These are phyloP conservation scores for Cystofilobasidium capitatum DNA, from an alignment of 768 basidiomycete genomes.

Conservation along the genomic window DNA sequence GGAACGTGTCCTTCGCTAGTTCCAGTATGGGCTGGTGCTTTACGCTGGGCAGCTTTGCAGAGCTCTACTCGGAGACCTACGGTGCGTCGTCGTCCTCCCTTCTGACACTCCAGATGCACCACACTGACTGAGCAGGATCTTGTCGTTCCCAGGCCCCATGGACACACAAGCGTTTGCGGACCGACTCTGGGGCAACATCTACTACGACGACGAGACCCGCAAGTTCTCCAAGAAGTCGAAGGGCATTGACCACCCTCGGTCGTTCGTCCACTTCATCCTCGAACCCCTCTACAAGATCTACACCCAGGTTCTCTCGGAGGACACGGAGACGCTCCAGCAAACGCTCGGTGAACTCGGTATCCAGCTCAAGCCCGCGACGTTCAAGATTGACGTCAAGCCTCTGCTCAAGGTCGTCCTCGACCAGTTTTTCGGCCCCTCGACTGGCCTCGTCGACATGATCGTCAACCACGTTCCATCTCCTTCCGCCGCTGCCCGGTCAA, in stretches of 20 bases:
- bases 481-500: constrained; percentile 37
- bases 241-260: constrained; percentile 55
- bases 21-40: constrained; percentile 98
- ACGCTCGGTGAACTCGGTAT: constrained; percentile 73
- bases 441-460: constrained; percentile 86
- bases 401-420: constrained; percentile 83
- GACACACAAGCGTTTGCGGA: constrained; percentile 78
- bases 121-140: not conserved
- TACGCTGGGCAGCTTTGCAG: constrained; percentile 83
- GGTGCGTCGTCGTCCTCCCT: constrained; percentile 45
- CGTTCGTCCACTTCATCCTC: constrained; percentile 91
- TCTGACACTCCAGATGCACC: no score
- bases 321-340: constrained; percentile 71
- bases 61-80: constrained; percentile 90
- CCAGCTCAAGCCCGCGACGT: constrained; percentile 79
- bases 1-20: constrained; percentile 95
- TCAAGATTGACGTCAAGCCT: constrained; percentile 97
- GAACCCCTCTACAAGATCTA: constrained; percentile 97
- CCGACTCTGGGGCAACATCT: constrained; percentile 96
- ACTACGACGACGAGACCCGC: constrained; percentile 70
- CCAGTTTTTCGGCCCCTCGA: constrained; percentile 88
- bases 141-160: constrained; percentile 49
- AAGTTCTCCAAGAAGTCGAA: constrained; percentile 77
- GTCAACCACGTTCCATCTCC: constrained; percentile 75
- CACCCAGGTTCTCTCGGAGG: constrained; percentile 80